Base-by-base conservation (phyloP, 2,329 filamentous ascomycete genomes). In the Aspergillus fischeri region DNA sequence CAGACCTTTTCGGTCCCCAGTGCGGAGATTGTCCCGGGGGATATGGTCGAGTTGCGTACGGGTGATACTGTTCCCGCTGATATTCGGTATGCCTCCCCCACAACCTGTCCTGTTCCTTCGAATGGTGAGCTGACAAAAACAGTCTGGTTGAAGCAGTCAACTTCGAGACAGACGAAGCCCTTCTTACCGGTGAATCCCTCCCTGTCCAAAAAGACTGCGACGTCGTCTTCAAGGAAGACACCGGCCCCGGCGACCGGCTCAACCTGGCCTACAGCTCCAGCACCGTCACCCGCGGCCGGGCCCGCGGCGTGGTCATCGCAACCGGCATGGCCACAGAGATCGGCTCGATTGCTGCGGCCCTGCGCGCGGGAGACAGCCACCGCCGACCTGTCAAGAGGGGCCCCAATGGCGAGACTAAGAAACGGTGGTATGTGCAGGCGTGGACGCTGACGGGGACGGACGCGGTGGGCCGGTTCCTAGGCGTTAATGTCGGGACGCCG, bases 111-210 rank as follows among this genome's bases (percentile, higher is more conserved):
- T 4, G 29, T 32, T 4, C 9, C 28, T 10, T 10, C 2, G 27
- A 28, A 10, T 10, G 28, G 10, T 11, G 29, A 32, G 32, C 32
- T 35, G 32, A 35, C 5, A 7, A 3, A 17, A 55, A 85, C 4
- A 85, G 78, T 78, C 52, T 80, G 41, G 73, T 83, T 49, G 81
- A 84, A 67, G 75, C 81, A 51, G 84, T 92, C 74, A 92, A 93
- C 70, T 79, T 92, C 60, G 88, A 89, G 59, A 89, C 88, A 57
- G 90, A 95, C 60, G 85, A 86, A 67, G 81, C 84, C 11, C 79
- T 86, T 38, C 75, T 87, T 25, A 87, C 84, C 7, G 84, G 84
- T 52, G 84, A 87, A 71, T 84, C 84, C 17, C 71, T 85, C 4
- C 84, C 84, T 11, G 83, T 86, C 0, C 78, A 76, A 65, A 83